Evolutionary conservation across 2,329 filamentous ascomycete species (phyloP).

Genomic region (Pleomassaria siparia): DNA sequence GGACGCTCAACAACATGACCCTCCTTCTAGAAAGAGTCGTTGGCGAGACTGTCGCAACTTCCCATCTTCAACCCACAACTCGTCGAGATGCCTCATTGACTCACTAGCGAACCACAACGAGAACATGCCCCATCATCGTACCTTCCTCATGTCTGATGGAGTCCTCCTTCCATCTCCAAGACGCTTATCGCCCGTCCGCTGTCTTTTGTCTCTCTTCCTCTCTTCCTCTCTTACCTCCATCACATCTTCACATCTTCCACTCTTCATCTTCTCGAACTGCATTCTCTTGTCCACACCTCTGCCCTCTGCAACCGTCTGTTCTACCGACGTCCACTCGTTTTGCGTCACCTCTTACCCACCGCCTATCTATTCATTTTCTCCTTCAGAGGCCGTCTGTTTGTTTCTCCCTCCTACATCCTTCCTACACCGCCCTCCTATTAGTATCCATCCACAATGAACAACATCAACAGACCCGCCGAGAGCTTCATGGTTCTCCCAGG

Average conservation of each 20-base stretch:
- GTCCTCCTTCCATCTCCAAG: neutral
- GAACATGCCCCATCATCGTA: neutral
- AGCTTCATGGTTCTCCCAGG: conserved; percentile 43
- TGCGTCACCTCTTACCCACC: conserved; percentile 8
- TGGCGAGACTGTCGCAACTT: neutral
- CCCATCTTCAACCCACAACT: neutral
- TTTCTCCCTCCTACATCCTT: conserved; percentile 25
- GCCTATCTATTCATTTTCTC: conserved; percentile 15
- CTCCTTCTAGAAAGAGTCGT: too few relatives aligned
- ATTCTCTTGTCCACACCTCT: conserved; percentile 3
- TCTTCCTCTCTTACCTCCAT: neutral
- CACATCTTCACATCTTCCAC: neutral
- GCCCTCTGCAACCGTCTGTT: conserved; percentile 13
- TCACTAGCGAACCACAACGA: neutral
- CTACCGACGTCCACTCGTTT: conserved; percentile 15
- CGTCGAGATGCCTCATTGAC: neutral
- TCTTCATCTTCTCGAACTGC: conserved; percentile 1
- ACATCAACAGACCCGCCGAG: conserved; percentile 38
- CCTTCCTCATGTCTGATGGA: neutral
- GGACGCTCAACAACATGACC: too few relatives aligned
- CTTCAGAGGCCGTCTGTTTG: conserved; percentile 20
- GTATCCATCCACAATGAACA: conserved; percentile 40
- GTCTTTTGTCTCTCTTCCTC: neutral
- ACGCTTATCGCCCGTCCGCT: neutral
- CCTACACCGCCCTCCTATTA: conserved; percentile 12